Base-by-base conservation (phyloP, 345 rosid genomes). In the Eucalyptus virginea region DNA sequence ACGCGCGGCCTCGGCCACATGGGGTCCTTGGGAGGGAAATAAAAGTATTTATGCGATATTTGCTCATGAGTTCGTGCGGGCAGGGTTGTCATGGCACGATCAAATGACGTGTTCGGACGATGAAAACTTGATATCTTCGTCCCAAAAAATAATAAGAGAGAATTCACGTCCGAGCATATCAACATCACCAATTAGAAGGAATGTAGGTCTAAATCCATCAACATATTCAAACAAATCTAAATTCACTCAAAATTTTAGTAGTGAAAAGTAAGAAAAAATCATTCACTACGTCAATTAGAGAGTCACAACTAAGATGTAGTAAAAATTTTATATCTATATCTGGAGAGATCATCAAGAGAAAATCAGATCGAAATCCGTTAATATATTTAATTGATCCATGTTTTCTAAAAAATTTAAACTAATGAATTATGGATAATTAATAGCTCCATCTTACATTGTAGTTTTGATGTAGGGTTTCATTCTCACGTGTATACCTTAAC, bases 301-400 rank as follows among this genome's bases (percentile, higher is more conserved):
- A 69, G 2, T 32, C 42, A 69, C 4, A 7, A 32, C 7, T 18
- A 18, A 69, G 2, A 32, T 34, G 13, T 3, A 32, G 0, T 9
- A 8, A 2, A 32, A 34, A 3, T 17, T 10, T 10, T 0, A n/a
- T 65, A 2, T 3, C 5, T n/a, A 65, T 16, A 24, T 7, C 5
- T 65, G 8, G 72, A 58, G 30, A 62, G 5, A 30, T 30, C 69
- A 30, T 30, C 34, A 62, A 62, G 1, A 62, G 4, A 0, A 0
- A 15, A 30, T 8, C 2, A 7, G 1, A 16, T n/a, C 11, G 5
- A 65, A 65, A 8, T n/a, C 0, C 21, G 0, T 65, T 1, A 30
- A 17, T 18, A 17, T 34, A 69, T 19, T 8, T 5, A 34, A 4
- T 69, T 17, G 12, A 69, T 0, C 42, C 11, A 6, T 9, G 4